Evolutionary conservation across 257 asterid genomes (phyloP), one percentile per base, ranked within the genome.

Genomic region (Capsicum chinense): DNA sequence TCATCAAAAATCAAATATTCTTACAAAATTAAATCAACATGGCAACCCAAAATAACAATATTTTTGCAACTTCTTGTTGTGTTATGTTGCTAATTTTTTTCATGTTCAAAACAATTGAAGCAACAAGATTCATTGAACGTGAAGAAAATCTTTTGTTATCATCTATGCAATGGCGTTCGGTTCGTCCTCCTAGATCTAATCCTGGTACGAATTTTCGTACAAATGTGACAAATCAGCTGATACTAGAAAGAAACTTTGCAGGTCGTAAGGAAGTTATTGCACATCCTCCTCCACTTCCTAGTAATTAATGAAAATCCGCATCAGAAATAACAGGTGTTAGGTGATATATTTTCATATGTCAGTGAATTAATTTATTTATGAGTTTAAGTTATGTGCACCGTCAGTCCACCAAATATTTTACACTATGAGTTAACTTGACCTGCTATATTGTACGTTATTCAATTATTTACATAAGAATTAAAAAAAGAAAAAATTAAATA

Each of bases 91-190:
- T 26, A 26, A 26, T 71, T 2, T 6, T 71, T 9, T 44, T 71
- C 2, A 0, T 71, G 21, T 71, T 48, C 17, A 9, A 44, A 71
- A 39, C 84, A 62, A n/a, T 33, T 56, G 84, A 89, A 87, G 91
- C 89, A 3, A 12, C 89, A 50, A 81, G 91, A 69, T 67, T 88
- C 47, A 87, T 91, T 4, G 87, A 88, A 5, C 87, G 85, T 44
- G 91, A 90, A 35, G 87, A 66, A 66, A 17, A 35, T 63, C 47
- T 81, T 9, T 33, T 81, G 37, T 81, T 81, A 67, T 2, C 74
- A n/a, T 81, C 84, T 44, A 13, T 81, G 26, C 76, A 81, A 54
- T 81, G 76, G 60, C 84, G 62, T 62, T 14, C 21, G 1, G 62
- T 81, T 7, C 56, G 59, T 81, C n/a, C 84, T 26, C 76, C 84